These are phyloP conservation scores for Phytophthora hybrid DNA, from an alignment of 352 stramenopile genomes.

Conservation along the genomic window DNA sequence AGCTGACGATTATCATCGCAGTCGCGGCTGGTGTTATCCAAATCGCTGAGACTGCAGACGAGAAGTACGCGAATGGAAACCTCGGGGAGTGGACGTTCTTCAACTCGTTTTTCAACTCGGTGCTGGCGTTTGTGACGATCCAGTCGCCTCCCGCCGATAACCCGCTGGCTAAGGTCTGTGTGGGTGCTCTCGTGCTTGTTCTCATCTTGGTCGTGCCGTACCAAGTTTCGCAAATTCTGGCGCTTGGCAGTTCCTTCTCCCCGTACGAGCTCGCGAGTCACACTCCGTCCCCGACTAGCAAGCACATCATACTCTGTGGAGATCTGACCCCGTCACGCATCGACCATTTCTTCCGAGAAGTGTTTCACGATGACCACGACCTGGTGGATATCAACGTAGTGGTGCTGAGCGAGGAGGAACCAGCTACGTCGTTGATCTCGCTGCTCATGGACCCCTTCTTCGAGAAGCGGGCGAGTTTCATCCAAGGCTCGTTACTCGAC, in stretches of 20 bases:
- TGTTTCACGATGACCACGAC: constrained; percentile 89
- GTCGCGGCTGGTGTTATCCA: constrained; percentile 83
- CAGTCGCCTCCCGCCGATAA: constrained; percentile 84
- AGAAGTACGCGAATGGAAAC: constrained; percentile 46
- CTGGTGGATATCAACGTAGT: constrained; percentile 83
- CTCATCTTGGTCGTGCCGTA: constrained; percentile 87
- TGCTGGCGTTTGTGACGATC: constrained; percentile 88
- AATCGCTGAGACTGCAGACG: constrained; percentile 79
- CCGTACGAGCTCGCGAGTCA: constrained; percentile 72
- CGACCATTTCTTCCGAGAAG: constrained; percentile 85
- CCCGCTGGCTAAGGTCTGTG: constrained; percentile 75
- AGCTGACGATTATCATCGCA: constrained; percentile 81
- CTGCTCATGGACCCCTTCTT: constrained; percentile 90
- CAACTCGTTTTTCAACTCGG: constrained; percentile 88
- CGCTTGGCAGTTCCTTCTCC: constrained; percentile 79
- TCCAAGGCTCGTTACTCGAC: constrained; percentile 82
- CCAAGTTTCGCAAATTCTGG: constrained; percentile 79
- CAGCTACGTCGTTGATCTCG: constrained; percentile 71
- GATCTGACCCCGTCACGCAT: constrained; percentile 84
- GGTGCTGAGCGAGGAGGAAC: constrained; percentile 79
- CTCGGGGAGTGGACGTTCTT: constrained; percentile 87
- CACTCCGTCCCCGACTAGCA: constrained; percentile 60
- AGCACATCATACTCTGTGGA: constrained; percentile 83
- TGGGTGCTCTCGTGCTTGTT: constrained; percentile 79
- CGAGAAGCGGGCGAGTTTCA: constrained; percentile 81